Conservation (phyloP, 2,329 filamentous ascomycete species). For the Colletotrichum acutatum region DNA sequence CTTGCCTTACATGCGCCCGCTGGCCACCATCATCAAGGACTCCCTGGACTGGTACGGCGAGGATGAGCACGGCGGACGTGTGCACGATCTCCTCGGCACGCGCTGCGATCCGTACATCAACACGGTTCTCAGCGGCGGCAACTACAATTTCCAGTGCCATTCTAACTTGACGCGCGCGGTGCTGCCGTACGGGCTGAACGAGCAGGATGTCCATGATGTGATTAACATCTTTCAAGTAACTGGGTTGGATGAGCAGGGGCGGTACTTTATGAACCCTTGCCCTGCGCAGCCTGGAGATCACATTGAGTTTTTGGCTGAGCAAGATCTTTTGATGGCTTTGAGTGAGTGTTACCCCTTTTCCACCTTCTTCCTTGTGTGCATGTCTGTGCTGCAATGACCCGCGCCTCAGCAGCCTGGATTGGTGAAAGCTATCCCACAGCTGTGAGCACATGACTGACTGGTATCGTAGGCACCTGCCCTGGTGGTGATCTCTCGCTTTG, state of each 20-base stretch:
- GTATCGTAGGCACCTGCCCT: conserved; percentile 71
- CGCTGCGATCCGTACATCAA: conserved; percentile 89
- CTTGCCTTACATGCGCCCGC: conserved; percentile 79
- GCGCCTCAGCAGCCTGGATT: neutral
- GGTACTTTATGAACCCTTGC: conserved; percentile 80
- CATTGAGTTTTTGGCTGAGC: conserved; percentile 84
- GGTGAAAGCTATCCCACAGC: neutral
- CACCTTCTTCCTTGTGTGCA: neutral
- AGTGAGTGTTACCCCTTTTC: conserved; percentile 47
- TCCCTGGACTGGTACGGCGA: conserved; percentile 70
- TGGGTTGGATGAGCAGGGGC: conserved; percentile 75
- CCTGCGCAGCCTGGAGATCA: conserved; percentile 66
- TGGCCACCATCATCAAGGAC: conserved; percentile 78
- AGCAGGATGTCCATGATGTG: conserved; percentile 85
- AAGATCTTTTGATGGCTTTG: conserved; percentile 73
- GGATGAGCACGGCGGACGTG: conserved; percentile 71
- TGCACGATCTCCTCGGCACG: conserved; percentile 85
- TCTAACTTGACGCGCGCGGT: conserved; percentile 83
- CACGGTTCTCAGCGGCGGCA: conserved; percentile 71
- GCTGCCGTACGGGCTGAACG: conserved; percentile 72
- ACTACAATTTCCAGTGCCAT: conserved; percentile 86
- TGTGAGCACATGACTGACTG: neutral
- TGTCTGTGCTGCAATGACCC: neutral
- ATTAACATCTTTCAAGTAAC: conserved; percentile 90
- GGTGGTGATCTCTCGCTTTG: conserved; percentile 85